Conservation (phyloP, 2,329 filamentous ascomycete species). For the Penicillium sp. region DNA sequence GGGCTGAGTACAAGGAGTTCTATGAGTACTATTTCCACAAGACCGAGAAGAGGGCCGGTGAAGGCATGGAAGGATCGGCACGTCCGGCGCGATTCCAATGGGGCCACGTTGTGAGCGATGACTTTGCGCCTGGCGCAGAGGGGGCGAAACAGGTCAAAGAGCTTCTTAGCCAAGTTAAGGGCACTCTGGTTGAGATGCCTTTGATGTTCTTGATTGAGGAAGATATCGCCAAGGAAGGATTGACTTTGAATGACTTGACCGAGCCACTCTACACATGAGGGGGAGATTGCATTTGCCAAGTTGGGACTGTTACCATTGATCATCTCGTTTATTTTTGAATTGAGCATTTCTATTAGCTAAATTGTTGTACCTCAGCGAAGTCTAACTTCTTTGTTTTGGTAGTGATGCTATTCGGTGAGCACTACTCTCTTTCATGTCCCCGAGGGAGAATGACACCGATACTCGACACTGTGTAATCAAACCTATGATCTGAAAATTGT, state of each 20-base stretch:
- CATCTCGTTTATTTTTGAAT: constrained; percentile 3
- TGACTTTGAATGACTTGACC: constrained; percentile 70
- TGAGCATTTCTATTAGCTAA: background rate
- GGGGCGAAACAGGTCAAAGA: constrained; percentile 74
- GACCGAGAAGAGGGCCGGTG: constrained; percentile 37
- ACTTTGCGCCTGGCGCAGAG: constrained; percentile 62
- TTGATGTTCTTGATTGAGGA: constrained; percentile 80
- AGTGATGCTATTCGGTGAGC: background rate
- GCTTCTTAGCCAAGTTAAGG: constrained; percentile 64
- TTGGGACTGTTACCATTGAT: background rate
- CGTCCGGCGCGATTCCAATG: constrained; percentile 65
- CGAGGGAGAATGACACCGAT: background rate
- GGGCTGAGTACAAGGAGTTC: constrained; percentile 64
- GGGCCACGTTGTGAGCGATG: constrained; percentile 81
- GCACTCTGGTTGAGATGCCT: constrained; percentile 85
- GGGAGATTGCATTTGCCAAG: background rate
- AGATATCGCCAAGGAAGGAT: constrained; percentile 80
- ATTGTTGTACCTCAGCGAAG: background rate
- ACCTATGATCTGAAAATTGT: background rate
- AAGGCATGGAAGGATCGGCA: constrained; percentile 45
- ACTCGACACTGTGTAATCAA: background rate
- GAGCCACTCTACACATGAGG: constrained; percentile 68
- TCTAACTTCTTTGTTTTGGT: background rate
- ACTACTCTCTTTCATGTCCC: background rate
- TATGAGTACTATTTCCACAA: constrained; percentile 60